phyloP scores from a whole-genome alignment of 2,329 filamentous ascomycete species.

The Juglanconis sp. region DNA sequence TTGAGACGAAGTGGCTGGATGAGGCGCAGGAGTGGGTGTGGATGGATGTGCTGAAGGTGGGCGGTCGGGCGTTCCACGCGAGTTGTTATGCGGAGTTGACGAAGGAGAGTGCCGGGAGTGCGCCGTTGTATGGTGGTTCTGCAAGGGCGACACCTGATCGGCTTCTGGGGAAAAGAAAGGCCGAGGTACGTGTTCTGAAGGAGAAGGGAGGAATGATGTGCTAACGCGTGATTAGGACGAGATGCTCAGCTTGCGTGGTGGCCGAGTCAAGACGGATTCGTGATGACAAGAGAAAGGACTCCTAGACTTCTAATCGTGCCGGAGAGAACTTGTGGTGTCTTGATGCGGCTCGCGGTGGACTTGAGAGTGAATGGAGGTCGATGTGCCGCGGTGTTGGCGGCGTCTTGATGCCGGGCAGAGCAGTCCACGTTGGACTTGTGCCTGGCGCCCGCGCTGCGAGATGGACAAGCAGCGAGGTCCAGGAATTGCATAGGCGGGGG shows the following conservation, averaged over 20 bases:
- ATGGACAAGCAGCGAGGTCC: too few relatives aligned
- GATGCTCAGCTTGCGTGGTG: constrained; percentile 7
- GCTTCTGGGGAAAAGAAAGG: constrained; percentile 71
- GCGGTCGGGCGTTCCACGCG: constrained; percentile 79
- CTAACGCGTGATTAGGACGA: constrained; percentile 11
- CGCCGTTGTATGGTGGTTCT: constrained; percentile 29
- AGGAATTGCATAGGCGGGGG: too few relatives aligned
- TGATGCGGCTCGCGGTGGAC: too few relatives aligned
- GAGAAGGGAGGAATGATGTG: background rate
- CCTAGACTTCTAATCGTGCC: too few relatives aligned
- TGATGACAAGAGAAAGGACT: background rate
- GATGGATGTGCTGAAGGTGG: constrained; percentile 80
- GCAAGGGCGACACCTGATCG: constrained; percentile 53
- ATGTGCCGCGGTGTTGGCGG: too few relatives aligned
- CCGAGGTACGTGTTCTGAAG: constrained; percentile 51
- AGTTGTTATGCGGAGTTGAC: constrained; percentile 84
- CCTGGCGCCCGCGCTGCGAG: too few relatives aligned
- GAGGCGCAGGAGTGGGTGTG: constrained; percentile 96
- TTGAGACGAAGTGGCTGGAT: constrained; percentile 87
- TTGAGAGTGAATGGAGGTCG: too few relatives aligned
- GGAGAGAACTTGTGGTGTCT: too few relatives aligned
- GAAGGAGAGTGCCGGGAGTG: constrained; percentile 53
- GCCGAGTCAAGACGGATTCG: constrained; percentile 14
- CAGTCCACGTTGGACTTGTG: too few relatives aligned
- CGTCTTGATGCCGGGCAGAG: too few relatives aligned